Conservation (phyloP, 2,329 filamentous ascomycete genomes). For the Acarospora socialis region DNA sequence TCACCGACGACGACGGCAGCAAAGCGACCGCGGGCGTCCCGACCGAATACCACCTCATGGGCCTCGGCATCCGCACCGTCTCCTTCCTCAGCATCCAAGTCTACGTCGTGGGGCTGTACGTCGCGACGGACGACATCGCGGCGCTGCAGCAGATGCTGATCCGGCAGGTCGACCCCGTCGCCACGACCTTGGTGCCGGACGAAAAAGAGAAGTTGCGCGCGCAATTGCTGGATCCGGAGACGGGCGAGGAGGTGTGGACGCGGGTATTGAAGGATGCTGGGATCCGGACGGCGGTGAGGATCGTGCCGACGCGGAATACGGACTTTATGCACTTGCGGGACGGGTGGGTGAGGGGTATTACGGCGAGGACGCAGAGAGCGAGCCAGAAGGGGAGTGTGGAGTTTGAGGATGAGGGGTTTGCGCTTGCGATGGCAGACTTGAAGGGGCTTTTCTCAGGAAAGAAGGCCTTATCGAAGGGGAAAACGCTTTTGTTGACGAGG, state of each 20-base stretch:
- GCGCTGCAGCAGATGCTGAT: constrained; percentile 66
- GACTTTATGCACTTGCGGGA: constrained; percentile 89
- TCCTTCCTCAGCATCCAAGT: constrained; percentile 84
- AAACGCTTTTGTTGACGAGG: constrained; percentile 60
- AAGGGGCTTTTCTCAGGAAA: constrained; percentile 69
- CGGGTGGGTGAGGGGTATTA: constrained; percentile 76
- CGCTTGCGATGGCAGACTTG: constrained; percentile 59
- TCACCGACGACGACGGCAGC: constrained; percentile 31
- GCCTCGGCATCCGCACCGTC: constrained; percentile 75
- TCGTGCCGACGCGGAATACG: constrained; percentile 83
- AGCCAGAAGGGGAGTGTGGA: constrained; percentile 31
- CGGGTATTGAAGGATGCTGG: constrained; percentile 50
- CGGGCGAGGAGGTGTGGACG: constrained; percentile 62
- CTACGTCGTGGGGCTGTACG: constrained; percentile 86
- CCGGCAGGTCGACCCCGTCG: constrained; percentile 52
- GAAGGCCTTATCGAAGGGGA: constrained; percentile 60
- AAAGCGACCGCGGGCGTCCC: constrained; percentile 22
- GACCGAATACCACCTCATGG: constrained; percentile 71
- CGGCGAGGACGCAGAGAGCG: constrained; percentile 49
- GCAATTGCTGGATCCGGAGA: constrained; percentile 52
- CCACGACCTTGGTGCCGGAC: constrained; percentile 66
- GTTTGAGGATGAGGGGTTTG: constrained; percentile 62
- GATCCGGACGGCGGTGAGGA: constrained; percentile 64
- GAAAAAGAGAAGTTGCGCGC: constrained; percentile 64
- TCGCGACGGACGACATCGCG: constrained; percentile 69